Base-by-base conservation (phyloP, 805 yeast species). In the Candida multigemmis region DNA sequence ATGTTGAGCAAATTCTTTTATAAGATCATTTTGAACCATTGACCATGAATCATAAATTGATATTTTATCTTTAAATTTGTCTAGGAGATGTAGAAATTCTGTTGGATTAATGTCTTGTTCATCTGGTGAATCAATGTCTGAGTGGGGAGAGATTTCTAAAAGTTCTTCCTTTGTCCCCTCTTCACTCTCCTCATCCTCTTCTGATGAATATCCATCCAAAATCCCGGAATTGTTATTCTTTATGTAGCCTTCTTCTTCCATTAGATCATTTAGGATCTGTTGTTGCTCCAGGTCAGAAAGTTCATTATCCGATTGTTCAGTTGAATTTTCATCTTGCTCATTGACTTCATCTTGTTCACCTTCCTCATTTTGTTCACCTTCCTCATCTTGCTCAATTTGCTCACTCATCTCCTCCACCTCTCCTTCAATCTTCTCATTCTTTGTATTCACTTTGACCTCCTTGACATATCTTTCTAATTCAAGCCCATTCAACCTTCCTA, bases 31-130 rank as follows among this genome's bases (percentile, higher is more conserved):
- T 32, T 58, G 61, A 1, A 59, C 46, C 14, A 61, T 26, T 26
- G 41, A 44, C 62, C 66, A 61, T 4, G 63, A 52, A 22, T 58
- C 57, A 36, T 44, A 57, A 12, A 42, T 21, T 5, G 60, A 51
- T 12, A 60, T 53, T 17, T 33, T 30, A 12, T 39, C 28, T 24
- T 40, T 31, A 26, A 41, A 40, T 12, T 23, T 24, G 19, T 58
- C 50, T 5, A 61, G 40, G 9, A 60, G 40, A 2, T 16, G 23
- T 5, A 31, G 31, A 36, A 60, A 60, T 5, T 41, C 45, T 12
- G 14, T 14, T 11, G 21, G 27, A 13, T 30, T 26, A 19, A 19
- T 15, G 9, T 12, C 15, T 10, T 23, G 22, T 21, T 27, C 28
- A 4, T 18, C 29, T 21, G 18, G 24, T 6, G 13, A 14, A 16